Conservation (phyloP, 1,284 basidiomycete genomes). For the Gymnopus androsaceus region DNA sequence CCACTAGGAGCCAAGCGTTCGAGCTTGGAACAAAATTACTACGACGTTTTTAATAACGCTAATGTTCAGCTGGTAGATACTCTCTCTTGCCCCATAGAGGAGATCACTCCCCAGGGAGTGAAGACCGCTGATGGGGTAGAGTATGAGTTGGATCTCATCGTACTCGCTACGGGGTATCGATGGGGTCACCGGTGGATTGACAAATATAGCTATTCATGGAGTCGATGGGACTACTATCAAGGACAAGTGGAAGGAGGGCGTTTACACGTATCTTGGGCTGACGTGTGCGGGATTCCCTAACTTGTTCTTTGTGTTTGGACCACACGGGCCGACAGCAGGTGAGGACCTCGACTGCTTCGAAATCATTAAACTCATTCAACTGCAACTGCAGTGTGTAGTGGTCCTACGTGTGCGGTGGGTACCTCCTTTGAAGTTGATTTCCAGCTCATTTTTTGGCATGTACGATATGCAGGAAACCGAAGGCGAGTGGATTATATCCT, state of each 20-base stretch:
- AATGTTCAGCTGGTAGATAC: constrained; percentile 27
- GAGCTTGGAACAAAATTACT: constrained; percentile 25
- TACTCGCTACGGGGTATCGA: constrained; percentile 31
- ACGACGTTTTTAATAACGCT: constrained; percentile 28
- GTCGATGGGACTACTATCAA: constrained; percentile 20
- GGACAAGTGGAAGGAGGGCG: constrained; percentile 26
- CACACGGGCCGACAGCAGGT: constrained; percentile 28
- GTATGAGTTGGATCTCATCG: constrained; percentile 27
- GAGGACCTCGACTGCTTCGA: too few relatives aligned
- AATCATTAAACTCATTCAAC: too few relatives aligned
- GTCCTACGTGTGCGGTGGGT: constrained; percentile 26
- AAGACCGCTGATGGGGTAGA: constrained; percentile 23
- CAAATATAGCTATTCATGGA: constrained; percentile 27
- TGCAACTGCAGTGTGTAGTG: constrained; percentile 28
- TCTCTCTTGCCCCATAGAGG: constrained; percentile 23
- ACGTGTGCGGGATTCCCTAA: constrained; percentile 25
- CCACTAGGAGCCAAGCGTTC: constrained; percentile 25
- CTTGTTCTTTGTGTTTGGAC: constrained; percentile 29
- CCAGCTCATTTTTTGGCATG: background rate
- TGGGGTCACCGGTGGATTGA: constrained; percentile 26
- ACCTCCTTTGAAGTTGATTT: background rate
- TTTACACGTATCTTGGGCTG: constrained; percentile 27
- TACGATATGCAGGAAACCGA: constrained; percentile 24
- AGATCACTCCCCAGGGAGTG: constrained; percentile 24
- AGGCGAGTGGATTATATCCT: constrained; percentile 27